Percentiles rank a stretch among this genome's conserved stretches.
Conservation (phyloP, 2,329 filamentous ascomycete species). For the Stemphylium lycopersici region DNA sequence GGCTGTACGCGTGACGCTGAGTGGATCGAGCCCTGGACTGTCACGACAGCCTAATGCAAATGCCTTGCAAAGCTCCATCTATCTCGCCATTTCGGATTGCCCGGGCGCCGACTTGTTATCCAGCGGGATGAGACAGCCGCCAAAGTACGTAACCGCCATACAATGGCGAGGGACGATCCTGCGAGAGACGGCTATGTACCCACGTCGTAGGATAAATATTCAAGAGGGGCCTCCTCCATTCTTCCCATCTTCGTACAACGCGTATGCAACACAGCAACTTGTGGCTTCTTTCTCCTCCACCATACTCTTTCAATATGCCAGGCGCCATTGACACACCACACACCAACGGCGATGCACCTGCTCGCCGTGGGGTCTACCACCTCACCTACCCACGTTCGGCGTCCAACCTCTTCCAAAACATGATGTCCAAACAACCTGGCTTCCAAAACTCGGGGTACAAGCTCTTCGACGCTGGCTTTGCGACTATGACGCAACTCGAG, state of each 20-base stretch:
- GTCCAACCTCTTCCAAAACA: slow-evolving; percentile 26
- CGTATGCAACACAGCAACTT: too few relatives aligned
- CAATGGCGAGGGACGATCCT: neutral
- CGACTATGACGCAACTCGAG: slow-evolving; percentile 1
- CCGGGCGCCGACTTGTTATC: neutral
- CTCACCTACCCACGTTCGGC: slow-evolving; percentile 27
- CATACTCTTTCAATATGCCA: slow-evolving; percentile 10
- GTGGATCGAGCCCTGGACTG: neutral
- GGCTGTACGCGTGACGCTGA: neutral
- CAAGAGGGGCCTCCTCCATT: neutral
- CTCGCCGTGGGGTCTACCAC: slow-evolving; percentile 19
- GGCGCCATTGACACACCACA: slow-evolving; percentile 7
- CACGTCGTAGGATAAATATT: too few relatives aligned
- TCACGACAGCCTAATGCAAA: too few relatives aligned
- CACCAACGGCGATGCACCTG: neutral
- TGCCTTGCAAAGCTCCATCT: neutral
- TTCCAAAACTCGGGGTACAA: slow-evolving; percentile 23
- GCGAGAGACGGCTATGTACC: neutral
- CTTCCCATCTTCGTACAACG: neutral
- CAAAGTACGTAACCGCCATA: neutral
- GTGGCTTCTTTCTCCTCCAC: neutral
- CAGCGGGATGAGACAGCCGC: too few relatives aligned
- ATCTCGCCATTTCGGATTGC: neutral
- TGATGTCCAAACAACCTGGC: slow-evolving; percentile 26
- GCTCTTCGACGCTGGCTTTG: slow-evolving; percentile 18